These are phyloP conservation scores for Fusarium newnesense DNA, from an alignment of 2,329 filamentous ascomycete species.

Conservation along the genomic window DNA sequence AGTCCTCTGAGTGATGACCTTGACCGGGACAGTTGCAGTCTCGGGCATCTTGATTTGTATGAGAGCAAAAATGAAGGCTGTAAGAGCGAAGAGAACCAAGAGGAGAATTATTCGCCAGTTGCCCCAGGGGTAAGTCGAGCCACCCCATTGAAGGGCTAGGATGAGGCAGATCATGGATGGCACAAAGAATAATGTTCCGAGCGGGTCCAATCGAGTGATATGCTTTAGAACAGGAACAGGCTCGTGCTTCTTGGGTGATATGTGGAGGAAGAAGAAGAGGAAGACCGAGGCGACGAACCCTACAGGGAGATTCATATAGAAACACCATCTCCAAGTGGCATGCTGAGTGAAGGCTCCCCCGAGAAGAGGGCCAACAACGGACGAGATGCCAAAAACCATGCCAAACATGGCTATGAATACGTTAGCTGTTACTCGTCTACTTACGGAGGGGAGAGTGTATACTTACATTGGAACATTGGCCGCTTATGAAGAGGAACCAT, in stretches of 20 bases:
- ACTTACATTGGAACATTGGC: slow-evolving; percentile 64
- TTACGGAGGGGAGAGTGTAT: not conserved
- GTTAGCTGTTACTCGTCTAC: slow-evolving; percentile 17
- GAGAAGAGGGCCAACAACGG: slow-evolving; percentile 63
- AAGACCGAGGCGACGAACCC: slow-evolving; percentile 61
- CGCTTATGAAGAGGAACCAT: slow-evolving; percentile 70
- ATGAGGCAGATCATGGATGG: slow-evolving; percentile 69
- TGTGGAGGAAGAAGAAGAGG: slow-evolving; percentile 60
- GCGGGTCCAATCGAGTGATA: slow-evolving; percentile 64
- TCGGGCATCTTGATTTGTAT: slow-evolving; percentile 66
- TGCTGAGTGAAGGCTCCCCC: slow-evolving; percentile 63
- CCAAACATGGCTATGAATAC: slow-evolving; percentile 59
- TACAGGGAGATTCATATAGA: slow-evolving; percentile 68
- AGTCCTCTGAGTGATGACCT: slow-evolving; percentile 65
- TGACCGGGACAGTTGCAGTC: slow-evolving; percentile 65
- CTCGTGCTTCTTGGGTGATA: slow-evolving; percentile 48
- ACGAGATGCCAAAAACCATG: slow-evolving; percentile 65
- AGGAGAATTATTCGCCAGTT: slow-evolving; percentile 64
- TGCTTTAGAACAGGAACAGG: slow-evolving; percentile 53
- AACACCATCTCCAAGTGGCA: slow-evolving; percentile 66
- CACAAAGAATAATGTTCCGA: slow-evolving; percentile 69
- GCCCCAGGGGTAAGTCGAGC: slow-evolving; percentile 62
- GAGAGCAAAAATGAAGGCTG: slow-evolving; percentile 58
- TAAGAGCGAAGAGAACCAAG: slow-evolving; percentile 61
- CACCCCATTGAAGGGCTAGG: slow-evolving; percentile 72